A percentile compares a stretch with the other conserved stretches of the same genome.
Conservation (phyloP, 352 stramenopile species). For the Globisporangium emineosum region DNA sequence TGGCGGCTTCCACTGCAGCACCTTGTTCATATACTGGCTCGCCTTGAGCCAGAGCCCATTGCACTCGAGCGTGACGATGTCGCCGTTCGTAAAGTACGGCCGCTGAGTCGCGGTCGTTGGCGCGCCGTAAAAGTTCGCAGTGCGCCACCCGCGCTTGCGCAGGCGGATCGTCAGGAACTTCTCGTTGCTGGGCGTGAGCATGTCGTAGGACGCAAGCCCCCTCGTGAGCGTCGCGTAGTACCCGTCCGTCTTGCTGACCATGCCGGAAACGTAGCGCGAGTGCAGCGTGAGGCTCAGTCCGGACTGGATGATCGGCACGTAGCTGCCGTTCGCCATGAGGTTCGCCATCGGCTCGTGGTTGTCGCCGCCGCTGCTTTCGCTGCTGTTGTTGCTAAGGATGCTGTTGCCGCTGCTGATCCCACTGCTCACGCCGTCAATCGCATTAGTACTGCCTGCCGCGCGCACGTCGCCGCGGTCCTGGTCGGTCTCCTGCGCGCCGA, state of each 20-base stretch:
- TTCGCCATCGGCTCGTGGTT: conserved; percentile 13
- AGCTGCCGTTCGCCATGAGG: conserved; percentile 13
- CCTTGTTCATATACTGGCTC: conserved; percentile 64
- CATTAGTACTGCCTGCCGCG: neutral
- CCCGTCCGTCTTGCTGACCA: conserved; percentile 85
- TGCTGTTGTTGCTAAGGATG: neutral
- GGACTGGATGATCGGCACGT: conserved; percentile 60
- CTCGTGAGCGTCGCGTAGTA: conserved; percentile 81
- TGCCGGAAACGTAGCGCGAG: conserved; percentile 55
- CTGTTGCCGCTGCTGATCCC: neutral
- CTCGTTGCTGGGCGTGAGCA: conserved; percentile 80
- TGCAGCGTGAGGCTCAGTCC: conserved; percentile 77
- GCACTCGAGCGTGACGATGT: conserved; percentile 86
- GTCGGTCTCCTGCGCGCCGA: conserved; percentile 30
- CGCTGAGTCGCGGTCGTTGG: conserved; percentile 38
- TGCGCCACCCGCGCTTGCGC: conserved; percentile 72
- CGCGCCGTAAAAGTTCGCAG: conserved; percentile 27
- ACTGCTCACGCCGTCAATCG: neutral
- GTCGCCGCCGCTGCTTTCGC: neutral
- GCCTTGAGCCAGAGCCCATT: conserved; percentile 82
- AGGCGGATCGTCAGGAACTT: conserved; percentile 80
- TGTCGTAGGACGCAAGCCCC: conserved; percentile 72
- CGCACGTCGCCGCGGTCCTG: conserved; percentile 10
- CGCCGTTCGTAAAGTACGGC: conserved; percentile 79
- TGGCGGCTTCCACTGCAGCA: conserved; percentile 85